A percentile compares a stretch with the other conserved stretches of the same genome.
Evolutionary conservation across 2,329 filamentous ascomycete genomes (phyloP).

Genomic region (Aspergillus spinulosporus): DNA sequence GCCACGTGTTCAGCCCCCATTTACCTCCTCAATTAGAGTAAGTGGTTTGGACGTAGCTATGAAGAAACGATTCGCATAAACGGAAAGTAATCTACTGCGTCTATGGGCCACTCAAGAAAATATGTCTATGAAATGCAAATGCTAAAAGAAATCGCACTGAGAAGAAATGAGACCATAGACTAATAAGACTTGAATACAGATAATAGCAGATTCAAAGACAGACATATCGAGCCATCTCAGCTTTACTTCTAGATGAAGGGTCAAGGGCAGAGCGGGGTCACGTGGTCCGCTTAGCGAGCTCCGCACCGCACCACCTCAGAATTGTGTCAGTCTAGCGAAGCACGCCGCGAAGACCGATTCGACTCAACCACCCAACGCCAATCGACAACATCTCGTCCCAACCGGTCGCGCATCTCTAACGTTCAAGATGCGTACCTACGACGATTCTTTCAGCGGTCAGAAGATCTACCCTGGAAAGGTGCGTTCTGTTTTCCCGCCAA

Average conservation of each 20-base stretch:
- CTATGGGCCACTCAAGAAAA: background rate
- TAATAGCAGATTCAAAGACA: too few species aligned
- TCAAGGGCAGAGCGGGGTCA: slow-evolving; percentile 44
- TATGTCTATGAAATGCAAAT: background rate
- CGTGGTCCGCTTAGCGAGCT: slow-evolving; percentile 48
- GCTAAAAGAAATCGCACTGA: background rate
- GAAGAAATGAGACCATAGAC: background rate
- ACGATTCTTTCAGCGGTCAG: slow-evolving; percentile 74
- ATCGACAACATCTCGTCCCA: slow-evolving; percentile 40
- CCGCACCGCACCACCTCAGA: slow-evolving; percentile 40
- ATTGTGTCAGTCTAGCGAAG: slow-evolving; percentile 37
- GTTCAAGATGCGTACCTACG: slow-evolving; percentile 73
- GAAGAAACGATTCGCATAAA: background rate
- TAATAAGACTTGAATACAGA: background rate
- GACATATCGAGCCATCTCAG: background rate
- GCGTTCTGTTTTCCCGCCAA: slow-evolving; percentile 41
- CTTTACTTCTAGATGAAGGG: background rate
- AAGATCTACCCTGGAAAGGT: slow-evolving; percentile 82
- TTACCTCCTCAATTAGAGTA: background rate
- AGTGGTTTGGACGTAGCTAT: background rate
- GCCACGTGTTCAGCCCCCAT: background rate
- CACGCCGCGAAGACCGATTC: slow-evolving; percentile 39
- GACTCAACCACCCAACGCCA: slow-evolving; percentile 47
- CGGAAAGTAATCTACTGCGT: background rate
- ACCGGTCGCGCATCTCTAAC: slow-evolving; percentile 49